These are phyloP conservation scores for Ceratobasidium theobromae DNA, from an alignment of 1,284 basidiomycete genomes.

Conservation along the genomic window DNA sequence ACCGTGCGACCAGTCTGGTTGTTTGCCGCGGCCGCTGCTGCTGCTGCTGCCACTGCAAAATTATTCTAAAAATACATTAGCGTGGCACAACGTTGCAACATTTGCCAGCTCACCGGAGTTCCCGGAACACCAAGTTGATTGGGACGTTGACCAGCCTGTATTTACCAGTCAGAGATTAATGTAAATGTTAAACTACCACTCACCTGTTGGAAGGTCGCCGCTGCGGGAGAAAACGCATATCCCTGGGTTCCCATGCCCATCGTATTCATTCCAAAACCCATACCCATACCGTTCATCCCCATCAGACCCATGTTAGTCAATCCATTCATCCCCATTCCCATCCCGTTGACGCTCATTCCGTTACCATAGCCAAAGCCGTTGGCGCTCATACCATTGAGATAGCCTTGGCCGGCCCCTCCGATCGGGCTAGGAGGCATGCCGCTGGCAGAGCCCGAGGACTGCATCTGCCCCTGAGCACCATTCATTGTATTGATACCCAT, in stretches of 20 bases:
- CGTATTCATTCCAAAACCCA: slow-evolving; percentile 39
- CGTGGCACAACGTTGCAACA: not conserved
- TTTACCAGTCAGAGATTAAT: slow-evolving; percentile 17
- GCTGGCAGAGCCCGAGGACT: slow-evolving; percentile 16
- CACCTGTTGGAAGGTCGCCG: slow-evolving; percentile 67
- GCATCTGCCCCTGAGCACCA: slow-evolving; percentile 24
- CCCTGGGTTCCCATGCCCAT: slow-evolving; percentile 37
- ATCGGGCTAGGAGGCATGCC: slow-evolving; percentile 22
- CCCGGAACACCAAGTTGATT: slow-evolving; percentile 34
- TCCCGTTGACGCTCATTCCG: slow-evolving; percentile 26
- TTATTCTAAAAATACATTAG: slow-evolving; percentile 23
- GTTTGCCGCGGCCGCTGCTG: slow-evolving; percentile 62
- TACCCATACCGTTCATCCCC: slow-evolving; percentile 42
- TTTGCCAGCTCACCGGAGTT: slow-evolving; percentile 37
- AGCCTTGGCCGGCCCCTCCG: slow-evolving; percentile 19
- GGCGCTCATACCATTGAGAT: slow-evolving; percentile 36
- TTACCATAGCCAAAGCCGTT: slow-evolving; percentile 36
- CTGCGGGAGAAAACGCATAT: slow-evolving; percentile 37
- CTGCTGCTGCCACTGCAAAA: slow-evolving; percentile 47
- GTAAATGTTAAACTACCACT: slow-evolving; percentile 36
- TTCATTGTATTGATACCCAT: slow-evolving; percentile 58
- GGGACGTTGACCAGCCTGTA: slow-evolving; percentile 24
- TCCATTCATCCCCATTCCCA: slow-evolving; percentile 35
- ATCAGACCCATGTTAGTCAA: slow-evolving; percentile 42
- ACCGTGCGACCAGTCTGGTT: slow-evolving; percentile 84